Evolutionary conservation across 345 rosid species (phyloP).

Genomic region (Murraya koenigii): DNA sequence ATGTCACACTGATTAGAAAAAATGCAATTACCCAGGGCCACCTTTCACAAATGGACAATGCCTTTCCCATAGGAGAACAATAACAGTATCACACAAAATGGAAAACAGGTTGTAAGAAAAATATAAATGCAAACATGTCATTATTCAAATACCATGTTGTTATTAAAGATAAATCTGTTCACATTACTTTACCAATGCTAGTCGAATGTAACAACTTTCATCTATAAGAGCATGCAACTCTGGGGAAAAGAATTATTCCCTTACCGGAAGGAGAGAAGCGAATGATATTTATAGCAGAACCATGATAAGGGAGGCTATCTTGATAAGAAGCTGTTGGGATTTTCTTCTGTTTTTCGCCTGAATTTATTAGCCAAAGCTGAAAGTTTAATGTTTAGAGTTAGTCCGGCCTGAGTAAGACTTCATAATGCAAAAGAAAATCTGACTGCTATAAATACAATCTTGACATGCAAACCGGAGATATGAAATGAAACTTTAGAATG

Average conservation of each 20-base stretch:
- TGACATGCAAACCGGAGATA: background rate
- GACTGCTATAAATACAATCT: background rate
- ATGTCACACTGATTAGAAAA: background rate
- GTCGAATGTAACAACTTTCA: background rate
- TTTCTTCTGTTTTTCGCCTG: conserved; percentile 59
- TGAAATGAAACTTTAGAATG: background rate
- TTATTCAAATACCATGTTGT: background rate
- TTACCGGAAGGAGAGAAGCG: conserved; percentile 88
- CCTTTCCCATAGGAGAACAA: background rate
- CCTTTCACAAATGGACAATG: background rate
- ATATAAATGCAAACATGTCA: background rate
- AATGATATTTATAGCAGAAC: conserved; percentile 70
- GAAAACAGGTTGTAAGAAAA: background rate
- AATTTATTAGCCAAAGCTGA: conserved; percentile 70
- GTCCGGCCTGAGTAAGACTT: background rate
- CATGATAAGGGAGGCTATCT: conserved; percentile 73
- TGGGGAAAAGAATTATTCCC: background rate
- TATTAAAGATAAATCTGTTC: background rate
- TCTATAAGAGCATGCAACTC: background rate
- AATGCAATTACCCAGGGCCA: background rate
- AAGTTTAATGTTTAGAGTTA: conserved; percentile 9
- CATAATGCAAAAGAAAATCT: background rate
- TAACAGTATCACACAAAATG: background rate
- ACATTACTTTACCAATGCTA: background rate
- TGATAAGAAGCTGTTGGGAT: conserved; percentile 69